phyloP scores from a whole-genome alignment of 2,329 filamentous ascomycete species.

The Colletotrichum brevisporum region DNA sequence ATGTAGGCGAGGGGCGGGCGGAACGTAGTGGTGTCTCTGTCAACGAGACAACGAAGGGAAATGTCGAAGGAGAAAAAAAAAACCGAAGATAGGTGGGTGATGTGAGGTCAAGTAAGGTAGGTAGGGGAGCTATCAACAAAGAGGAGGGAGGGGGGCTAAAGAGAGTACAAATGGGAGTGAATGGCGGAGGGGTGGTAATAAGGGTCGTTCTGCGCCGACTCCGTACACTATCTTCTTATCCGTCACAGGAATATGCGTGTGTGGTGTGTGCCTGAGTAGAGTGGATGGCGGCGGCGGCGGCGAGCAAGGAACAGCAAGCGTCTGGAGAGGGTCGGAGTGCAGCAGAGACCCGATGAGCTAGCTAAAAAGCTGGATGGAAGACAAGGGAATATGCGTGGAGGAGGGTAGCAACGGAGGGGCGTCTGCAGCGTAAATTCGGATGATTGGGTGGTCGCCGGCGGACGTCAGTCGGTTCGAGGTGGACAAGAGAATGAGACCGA shows the following conservation, averaged over 20 bases:
- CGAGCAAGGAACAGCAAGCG: constrained; percentile 33
- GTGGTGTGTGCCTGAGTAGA: constrained; percentile 5
- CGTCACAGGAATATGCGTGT: not conserved
- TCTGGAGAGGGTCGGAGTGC: constrained; percentile 29
- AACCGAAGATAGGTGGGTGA: constrained; percentile 1
- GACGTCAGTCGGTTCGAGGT: constrained; percentile 23
- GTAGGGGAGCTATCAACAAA: constrained; percentile 13
- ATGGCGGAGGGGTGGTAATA: constrained; percentile 38
- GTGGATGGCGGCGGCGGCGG: not conserved
- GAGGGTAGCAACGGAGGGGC: constrained; percentile 35
- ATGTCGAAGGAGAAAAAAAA: not conserved
- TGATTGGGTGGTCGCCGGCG: constrained; percentile 36
- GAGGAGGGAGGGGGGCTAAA: constrained; percentile 11
- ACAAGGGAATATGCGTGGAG: constrained; percentile 28
- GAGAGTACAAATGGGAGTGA: constrained; percentile 14
- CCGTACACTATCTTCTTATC: constrained; percentile 18
- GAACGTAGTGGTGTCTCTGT: constrained; percentile 21
- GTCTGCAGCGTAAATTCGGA: constrained; percentile 36
- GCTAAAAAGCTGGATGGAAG: constrained; percentile 23
- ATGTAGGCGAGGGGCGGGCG: constrained; percentile 16
- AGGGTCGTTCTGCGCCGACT: constrained; percentile 9
- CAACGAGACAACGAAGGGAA: constrained; percentile 29
- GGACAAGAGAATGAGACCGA: constrained; percentile 25
- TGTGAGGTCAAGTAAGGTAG: not conserved
- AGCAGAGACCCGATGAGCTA: constrained; percentile 27